Base-by-base conservation (phyloP, 441 rosid genomes). In the Croton setiger region DNA sequence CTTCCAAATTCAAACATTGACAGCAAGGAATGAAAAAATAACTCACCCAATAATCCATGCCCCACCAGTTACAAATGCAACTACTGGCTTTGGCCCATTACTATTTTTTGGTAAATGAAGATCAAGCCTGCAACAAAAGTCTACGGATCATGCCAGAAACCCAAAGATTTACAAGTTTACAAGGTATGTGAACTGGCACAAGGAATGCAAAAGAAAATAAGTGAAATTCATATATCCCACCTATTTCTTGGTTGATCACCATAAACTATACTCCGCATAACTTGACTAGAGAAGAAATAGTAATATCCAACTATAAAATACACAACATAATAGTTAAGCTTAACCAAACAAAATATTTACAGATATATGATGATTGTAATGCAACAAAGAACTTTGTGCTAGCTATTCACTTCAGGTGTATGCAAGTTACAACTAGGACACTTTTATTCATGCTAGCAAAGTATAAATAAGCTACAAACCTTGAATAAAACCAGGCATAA, bases 1-100 rank as follows among this genome's bases (percentile, higher is more conserved):
- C 36, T 71, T 65, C 20, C 17, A 45, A 74, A 48, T 27, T 17
- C 55, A 64, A 65, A 61, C 10, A 63, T 0, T 49, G 45, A 17
- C 55, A 4, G 60, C 52, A 68, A 37, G 48, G 36, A 75, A 57
- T 36, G 41, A 71, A 7, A 43, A 18, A 55, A 49, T 54, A n/a
- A 76, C 96, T 86, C 69, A 90, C 99, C 98, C 99, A 79, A 94
- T 90, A 74, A 95, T 89, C 96, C 98, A 94, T 60, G 97, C 97
- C 80, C 99, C 99, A 54, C 99, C 98, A 43, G 97, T 92, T 67
- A 94, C 74, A 81, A 95, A 95, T 31, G 98, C 98, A 74, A 92
- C 86, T 21, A 90, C 96, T 20, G 98, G 99, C 82, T 83, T 95
- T 69, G 86, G 87, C 47, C 94, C 87, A 74, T 81, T 78, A 53